A percentile compares a stretch with the other conserved stretches of the same genome.
phyloP scores from a whole-genome alignment of 2,329 filamentous ascomycete species.

The Pseudogymnoascus sp. region DNA sequence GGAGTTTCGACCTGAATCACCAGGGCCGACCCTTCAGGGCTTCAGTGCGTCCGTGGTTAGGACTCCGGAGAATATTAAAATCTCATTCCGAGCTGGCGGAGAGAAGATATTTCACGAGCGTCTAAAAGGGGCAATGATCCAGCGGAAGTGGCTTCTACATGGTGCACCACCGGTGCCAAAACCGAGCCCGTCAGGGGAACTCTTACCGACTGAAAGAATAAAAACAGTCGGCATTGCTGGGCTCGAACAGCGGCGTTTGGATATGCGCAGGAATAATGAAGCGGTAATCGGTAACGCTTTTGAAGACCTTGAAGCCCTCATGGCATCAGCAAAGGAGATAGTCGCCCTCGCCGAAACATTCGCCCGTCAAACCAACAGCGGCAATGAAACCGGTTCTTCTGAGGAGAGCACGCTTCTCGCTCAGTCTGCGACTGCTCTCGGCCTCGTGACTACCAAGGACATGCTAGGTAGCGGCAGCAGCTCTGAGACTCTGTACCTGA shows the following conservation, averaged over 20 bases:
- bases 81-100: conserved; percentile 84
- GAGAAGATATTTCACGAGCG: conserved; percentile 86
- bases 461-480: conserved; percentile 71
- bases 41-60: conserved; percentile 37
- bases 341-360: conserved; percentile 87
- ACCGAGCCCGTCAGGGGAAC: conserved; percentile 31
- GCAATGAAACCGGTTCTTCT: conserved; percentile 47
- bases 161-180: conserved; percentile 81
- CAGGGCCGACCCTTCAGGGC: conserved; percentile 55
- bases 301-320: conserved; percentile 89
- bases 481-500: conserved; percentile 78
- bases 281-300: conserved; percentile 88
- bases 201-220: conserved; percentile 22
- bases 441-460: conserved; percentile 88
- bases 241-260: conserved; percentile 74
- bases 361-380: conserved; percentile 54
- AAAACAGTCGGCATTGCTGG: conserved; percentile 85
- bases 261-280: conserved; percentile 87
- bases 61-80: conserved; percentile 67
- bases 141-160: conserved; percentile 91
- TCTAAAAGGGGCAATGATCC: conserved; percentile 77
- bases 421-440: conserved; percentile 74
- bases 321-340: conserved; percentile 96
- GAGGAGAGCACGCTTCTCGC: conserved; percentile 70
- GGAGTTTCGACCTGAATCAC: conserved; percentile 58